These are phyloP conservation scores for Trametes elegans DNA, from an alignment of 768 basidiomycete species.

Conservation along the genomic window DNA sequence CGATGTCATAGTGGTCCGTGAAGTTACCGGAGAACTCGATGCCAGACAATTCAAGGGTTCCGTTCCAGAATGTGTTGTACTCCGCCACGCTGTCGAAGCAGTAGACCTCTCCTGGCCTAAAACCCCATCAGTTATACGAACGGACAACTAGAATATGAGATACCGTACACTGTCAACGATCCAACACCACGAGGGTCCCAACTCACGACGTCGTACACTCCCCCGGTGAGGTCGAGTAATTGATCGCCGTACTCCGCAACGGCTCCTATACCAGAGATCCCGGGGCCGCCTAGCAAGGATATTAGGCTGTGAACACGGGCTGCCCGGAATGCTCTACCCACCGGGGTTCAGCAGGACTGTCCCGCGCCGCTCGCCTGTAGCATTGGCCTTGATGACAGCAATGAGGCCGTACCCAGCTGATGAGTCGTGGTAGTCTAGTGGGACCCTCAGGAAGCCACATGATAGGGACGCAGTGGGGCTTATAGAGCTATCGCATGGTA, in stretches of 20 bases:
- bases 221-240: background rate
- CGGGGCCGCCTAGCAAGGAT: background rate
- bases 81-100: conserved; percentile 10
- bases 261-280: background rate
- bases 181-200: conserved; percentile 16
- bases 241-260: background rate
- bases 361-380: background rate
- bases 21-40: conserved; percentile 8
- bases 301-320: background rate
- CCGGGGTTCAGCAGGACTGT: background rate
- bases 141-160: too few relatives aligned
- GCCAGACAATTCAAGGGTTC: background rate
- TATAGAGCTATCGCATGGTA: background rate
- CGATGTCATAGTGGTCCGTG: background rate
- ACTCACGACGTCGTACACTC: conserved; percentile 13
- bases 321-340: background rate
- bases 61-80: conserved; percentile 2
- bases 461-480: background rate
- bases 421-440: conserved; percentile 7
- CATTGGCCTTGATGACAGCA: background rate
- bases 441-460: conserved; percentile 4
- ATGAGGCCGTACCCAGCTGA: background rate
- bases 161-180: background rate
- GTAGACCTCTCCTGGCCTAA: background rate
- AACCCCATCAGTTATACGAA: too few relatives aligned